Conservation (phyloP, 1,284 basidiomycete species). For the Moesziomyces globuligerus region DNA sequence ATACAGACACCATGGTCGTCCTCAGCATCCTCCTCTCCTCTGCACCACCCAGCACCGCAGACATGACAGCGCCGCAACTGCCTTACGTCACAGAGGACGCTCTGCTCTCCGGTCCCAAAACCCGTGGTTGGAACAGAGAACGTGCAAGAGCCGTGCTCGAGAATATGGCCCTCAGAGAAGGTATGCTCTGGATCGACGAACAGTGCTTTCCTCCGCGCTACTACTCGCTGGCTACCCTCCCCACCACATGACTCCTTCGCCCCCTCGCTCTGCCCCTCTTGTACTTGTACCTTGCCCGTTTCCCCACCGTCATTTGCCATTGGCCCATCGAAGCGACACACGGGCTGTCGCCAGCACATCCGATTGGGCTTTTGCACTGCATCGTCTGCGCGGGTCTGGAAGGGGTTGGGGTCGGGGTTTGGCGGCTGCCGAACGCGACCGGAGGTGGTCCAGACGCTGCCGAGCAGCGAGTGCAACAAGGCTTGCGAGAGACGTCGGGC, state of each 20-base stretch:
- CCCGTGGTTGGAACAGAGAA: constrained; percentile 78
- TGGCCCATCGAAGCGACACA: not conserved
- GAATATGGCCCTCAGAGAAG: constrained; percentile 88
- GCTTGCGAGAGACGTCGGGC: too few relatives aligned
- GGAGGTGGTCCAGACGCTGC: too few relatives aligned
- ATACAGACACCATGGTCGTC: constrained; percentile 67
- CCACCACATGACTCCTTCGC: not conserved
- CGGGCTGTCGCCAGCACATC: too few relatives aligned
- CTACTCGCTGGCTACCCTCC: constrained; percentile 47
- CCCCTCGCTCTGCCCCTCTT: not conserved
- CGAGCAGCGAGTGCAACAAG: too few relatives aligned
- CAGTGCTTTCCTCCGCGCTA: constrained; percentile 72
- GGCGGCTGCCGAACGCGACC: too few relatives aligned
- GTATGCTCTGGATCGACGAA: constrained; percentile 92
- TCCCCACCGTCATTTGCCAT: too few relatives aligned
- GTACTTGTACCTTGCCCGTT: constrained; percentile 1
- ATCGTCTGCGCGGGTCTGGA: too few relatives aligned
- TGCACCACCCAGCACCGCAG: not conserved
- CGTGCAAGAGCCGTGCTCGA: constrained; percentile 81
- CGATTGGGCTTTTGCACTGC: too few relatives aligned
- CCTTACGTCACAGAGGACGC: constrained; percentile 71
- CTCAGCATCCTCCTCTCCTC: constrained; percentile 69
- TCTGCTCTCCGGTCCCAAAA: constrained; percentile 74
- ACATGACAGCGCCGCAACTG: constrained; percentile 9
- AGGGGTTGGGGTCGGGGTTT: too few relatives aligned